Base-by-base conservation (phyloP, 2,329 filamentous ascomycete genomes). In the Westerdykella sp. region DNA sequence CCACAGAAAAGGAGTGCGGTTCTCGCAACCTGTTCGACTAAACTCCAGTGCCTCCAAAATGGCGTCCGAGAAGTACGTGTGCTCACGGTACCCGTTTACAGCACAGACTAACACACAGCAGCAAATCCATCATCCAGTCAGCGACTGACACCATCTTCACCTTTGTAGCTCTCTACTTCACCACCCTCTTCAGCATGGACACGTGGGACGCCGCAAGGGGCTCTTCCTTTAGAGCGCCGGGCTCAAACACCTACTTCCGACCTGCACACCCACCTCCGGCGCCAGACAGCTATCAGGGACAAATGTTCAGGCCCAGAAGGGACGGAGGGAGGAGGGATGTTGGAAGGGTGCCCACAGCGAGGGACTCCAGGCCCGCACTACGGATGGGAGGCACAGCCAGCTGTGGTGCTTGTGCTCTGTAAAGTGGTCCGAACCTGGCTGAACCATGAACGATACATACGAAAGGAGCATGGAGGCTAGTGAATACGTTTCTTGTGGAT, bases 101-200 rank as follows among this genome's bases (percentile, higher is more conserved):
- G 11, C 25, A 28, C 11, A 10, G 25, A 28, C 25, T 28, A 12
- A 28, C 25, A 28, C 2, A 12, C 25, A 45, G 40, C 15, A 44
- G 45, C 44, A 37, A 22, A 36, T 40, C 61, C 71, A 47, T 68
- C 31, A 16, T 39, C 39, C 37, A 34, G 42, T 34, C 40, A 45
- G 15, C 46, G 39, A 30, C 37, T 40, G 32, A 51, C 50, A 53
- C 59, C 9, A 37, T 64, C 44, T 42, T 58, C 25, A 53, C 59
- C 49, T 67, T 68, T 57, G 22, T 66, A 46, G 60, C 61, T 23
- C 63, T 68, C 39, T 68, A 68, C 50, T 39, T 68, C 36, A 66
- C 65, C n/a, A 68, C 64, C 0, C 60, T 68, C 47, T 67, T 68
- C 58, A 60, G 54, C 42, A 45, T 66, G 42, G 65, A 68, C 43